These are phyloP conservation scores for Scutellaria baicalensis DNA, from an alignment of 257 asterid species.

Conservation along the genomic window DNA sequence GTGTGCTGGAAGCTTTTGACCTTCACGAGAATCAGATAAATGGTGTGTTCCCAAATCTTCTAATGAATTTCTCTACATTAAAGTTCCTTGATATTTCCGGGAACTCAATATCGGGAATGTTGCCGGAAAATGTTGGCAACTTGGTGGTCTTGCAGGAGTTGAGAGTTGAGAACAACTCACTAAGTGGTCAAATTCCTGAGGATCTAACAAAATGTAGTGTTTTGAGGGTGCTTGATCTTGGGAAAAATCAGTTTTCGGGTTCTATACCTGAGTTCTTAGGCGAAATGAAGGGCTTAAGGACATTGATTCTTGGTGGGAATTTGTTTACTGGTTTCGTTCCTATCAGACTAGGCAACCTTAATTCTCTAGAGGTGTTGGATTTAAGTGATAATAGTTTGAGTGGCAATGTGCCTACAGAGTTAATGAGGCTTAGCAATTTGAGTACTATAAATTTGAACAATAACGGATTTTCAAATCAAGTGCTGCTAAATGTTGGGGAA, in stretches of 20 bases:
- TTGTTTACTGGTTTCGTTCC: slow-evolving; percentile 46
- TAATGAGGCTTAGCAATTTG: slow-evolving; percentile 52
- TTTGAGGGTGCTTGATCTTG: slow-evolving; percentile 54
- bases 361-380: slow-evolving; percentile 42
- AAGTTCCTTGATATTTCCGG: slow-evolving; percentile 57
- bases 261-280: slow-evolving; percentile 51
- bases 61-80: slow-evolving; percentile 38
- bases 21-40: slow-evolving; percentile 74
- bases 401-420: slow-evolving; percentile 48
- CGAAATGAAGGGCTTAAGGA: slow-evolving; percentile 29
- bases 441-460: slow-evolving; percentile 54
- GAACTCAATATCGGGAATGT: slow-evolving; percentile 44
- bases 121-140: slow-evolving; percentile 44
- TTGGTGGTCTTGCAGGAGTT: slow-evolving; percentile 45
- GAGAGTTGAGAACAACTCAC: slow-evolving; percentile 55
- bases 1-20: slow-evolving; percentile 47
- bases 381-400: slow-evolving; percentile 49
- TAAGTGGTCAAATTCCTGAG: slow-evolving; percentile 45
- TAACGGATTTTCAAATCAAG: slow-evolving; percentile 48
- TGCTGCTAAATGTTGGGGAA: slow-evolving; percentile 35
- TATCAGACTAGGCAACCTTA: slow-evolving; percentile 31
- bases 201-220: slow-evolving; percentile 30
- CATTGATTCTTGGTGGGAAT: slow-evolving; percentile 56
- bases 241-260: slow-evolving; percentile 41
- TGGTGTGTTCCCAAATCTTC: slow-evolving; percentile 43